Evolutionary conservation across 148 eudicot species (phyloP).

Genomic region (Chenopodium suecicum): DNA sequence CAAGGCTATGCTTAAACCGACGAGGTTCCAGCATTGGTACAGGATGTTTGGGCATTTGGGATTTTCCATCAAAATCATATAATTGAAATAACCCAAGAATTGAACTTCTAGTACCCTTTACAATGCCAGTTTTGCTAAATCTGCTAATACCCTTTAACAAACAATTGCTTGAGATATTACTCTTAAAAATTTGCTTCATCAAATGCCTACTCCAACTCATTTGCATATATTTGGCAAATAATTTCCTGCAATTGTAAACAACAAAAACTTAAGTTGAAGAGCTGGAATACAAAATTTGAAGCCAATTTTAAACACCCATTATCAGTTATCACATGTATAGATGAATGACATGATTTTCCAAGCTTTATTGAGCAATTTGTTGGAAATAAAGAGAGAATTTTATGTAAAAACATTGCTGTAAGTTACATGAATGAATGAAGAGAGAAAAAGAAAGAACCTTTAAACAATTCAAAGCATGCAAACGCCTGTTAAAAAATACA

Average conservation of each 20-base stretch:
- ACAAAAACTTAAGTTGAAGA: background rate
- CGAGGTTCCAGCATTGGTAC: constrained; percentile 16
- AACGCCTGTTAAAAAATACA: background rate
- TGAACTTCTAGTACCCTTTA: constrained; percentile 5
- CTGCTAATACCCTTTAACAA: background rate
- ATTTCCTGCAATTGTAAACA: constrained; percentile 23
- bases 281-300: background rate
- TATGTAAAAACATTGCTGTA: background rate
- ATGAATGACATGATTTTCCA: background rate
- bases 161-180: constrained; percentile 1
- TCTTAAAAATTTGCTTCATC: constrained; percentile 19
- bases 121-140: background rate
- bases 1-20: constrained; percentile 33
- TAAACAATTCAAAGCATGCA: background rate
- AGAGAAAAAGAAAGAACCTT: constrained; percentile 1
- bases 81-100: constrained; percentile 3
- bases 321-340: background rate
- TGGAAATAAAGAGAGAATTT: background rate
- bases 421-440: background rate
- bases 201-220: constrained; percentile 32
- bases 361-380: background rate
- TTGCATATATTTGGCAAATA: background rate
- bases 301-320: background rate
- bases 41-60: constrained; percentile 10
- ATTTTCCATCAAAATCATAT: constrained; percentile 13